A percentile compares a stretch with the other conserved stretches of the same genome.
phyloP scores from a whole-genome alignment of 2,329 filamentous ascomycete species.

The Aspergillus spinulosporus region DNA sequence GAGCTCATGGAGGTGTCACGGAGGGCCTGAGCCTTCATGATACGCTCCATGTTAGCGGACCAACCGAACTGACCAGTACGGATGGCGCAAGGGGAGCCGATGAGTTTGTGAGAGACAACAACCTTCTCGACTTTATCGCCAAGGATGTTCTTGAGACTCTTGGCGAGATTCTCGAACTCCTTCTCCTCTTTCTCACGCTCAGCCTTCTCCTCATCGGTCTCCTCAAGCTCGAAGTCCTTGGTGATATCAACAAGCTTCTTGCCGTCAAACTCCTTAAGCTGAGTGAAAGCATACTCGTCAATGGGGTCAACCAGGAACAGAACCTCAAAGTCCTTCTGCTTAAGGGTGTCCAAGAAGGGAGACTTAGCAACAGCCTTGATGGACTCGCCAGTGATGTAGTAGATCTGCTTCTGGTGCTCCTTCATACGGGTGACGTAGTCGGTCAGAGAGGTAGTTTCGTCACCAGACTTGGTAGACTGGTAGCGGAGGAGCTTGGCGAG shows the following conservation, averaged over 20 bases:
- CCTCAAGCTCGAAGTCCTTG: constrained; percentile 99
- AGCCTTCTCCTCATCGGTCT: constrained; percentile 99
- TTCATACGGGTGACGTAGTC: constrained; percentile 99
- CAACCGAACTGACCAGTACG: constrained; percentile 99
- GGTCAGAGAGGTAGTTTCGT: constrained; percentile 87
- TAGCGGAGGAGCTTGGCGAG: constrained; percentile 99
- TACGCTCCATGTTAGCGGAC: constrained; percentile 99
- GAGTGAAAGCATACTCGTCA: constrained; percentile 98
- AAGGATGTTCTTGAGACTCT: constrained; percentile 98
- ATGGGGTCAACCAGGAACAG: constrained; percentile 99
- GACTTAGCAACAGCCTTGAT: constrained; percentile 98
- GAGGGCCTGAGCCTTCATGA: constrained; percentile 99
- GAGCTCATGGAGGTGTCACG: constrained; percentile 99
- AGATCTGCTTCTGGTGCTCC: constrained; percentile 99
- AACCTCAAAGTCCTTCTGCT: constrained; percentile 99
- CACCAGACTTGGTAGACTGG: constrained; percentile 98
- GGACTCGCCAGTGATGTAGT: constrained; percentile 99
- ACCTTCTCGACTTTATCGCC: constrained; percentile 99
- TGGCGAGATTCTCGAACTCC: constrained; percentile 92
- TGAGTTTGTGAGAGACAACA: constrained; percentile 96
- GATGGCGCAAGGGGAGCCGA: constrained; percentile 93
- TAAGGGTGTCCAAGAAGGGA: constrained; percentile 97
- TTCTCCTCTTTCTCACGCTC: constrained; percentile 95
- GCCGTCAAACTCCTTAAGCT: constrained; percentile 99
- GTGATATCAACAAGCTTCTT: constrained; percentile 99